Percentiles rank a stretch among this genome's conserved stretches.
These are phyloP conservation scores for Fusarium keratoplasticum DNA, from an alignment of 2,329 filamentous ascomycete genomes.

Conservation along the genomic window DNA sequence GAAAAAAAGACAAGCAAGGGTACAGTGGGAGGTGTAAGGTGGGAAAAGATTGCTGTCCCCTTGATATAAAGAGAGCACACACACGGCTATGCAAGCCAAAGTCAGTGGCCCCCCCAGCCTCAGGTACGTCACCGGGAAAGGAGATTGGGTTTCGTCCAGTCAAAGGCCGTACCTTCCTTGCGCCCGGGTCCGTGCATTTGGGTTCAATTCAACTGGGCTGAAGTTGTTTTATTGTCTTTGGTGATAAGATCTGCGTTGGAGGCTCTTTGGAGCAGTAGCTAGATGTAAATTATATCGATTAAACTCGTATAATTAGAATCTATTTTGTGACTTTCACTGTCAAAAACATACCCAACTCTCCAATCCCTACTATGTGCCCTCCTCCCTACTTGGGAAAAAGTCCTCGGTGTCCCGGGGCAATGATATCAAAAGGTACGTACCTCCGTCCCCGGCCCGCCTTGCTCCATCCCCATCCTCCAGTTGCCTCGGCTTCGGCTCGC, in stretches of 20 bases:
- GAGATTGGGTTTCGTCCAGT: conserved; percentile 6
- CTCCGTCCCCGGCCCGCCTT: conserved; percentile 37
- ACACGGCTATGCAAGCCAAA: conserved; percentile 2
- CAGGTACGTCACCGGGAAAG: conserved; percentile 30
- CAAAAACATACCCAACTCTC: background rate
- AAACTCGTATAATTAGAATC: background rate
- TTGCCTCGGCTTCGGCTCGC: conserved; percentile 47
- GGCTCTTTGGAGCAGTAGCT: background rate
- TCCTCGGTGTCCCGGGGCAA: conserved; percentile 35
- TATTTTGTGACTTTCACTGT: background rate
- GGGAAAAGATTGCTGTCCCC: background rate
- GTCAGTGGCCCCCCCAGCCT: background rate
- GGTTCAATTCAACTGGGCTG: background rate
- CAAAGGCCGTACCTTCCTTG: conserved; percentile 7
- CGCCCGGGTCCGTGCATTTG: conserved; percentile 8
- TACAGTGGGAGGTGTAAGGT: background rate
- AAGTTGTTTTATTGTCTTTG: background rate
- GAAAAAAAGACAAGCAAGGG: background rate
- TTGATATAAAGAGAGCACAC: conserved; percentile 1
- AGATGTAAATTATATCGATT: background rate
- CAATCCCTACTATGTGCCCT: background rate
- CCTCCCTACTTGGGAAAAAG: background rate
- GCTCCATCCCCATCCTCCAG: background rate
- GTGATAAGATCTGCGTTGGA: background rate
- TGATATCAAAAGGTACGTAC: conserved; percentile 24